phyloP scores from a whole-genome alignment of 768 basidiomycete genomes.

The Vararia minispora region DNA sequence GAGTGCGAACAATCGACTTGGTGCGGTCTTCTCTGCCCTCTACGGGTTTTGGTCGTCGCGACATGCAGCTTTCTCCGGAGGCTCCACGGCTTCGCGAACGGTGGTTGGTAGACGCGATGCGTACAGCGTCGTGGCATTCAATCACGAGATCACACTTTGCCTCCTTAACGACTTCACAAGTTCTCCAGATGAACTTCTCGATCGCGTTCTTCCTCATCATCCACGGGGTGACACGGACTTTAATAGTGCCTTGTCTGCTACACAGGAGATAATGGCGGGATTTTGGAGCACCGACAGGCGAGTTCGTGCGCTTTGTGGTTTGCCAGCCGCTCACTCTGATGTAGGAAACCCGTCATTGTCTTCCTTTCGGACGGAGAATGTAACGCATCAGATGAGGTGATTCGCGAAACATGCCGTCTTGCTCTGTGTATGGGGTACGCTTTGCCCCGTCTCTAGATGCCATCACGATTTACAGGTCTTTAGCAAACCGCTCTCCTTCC shows the following conservation, averaged over 20 bases:
- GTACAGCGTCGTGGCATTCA: slow-evolving; percentile 44
- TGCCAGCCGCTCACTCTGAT: slow-evolving; percentile 7
- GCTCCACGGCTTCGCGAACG: slow-evolving; percentile 13
- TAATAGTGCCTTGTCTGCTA: slow-evolving; percentile 25
- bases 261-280: slow-evolving; percentile 28
- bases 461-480: background rate
- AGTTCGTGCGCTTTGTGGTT: background rate
- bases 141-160: slow-evolving; percentile 13
- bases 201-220: slow-evolving; percentile 22
- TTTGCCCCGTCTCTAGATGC: background rate
- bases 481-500: slow-evolving; percentile 47
- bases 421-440: slow-evolving; percentile 34
- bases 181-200: slow-evolving; percentile 33
- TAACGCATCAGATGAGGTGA: slow-evolving; percentile 22
- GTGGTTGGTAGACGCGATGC: slow-evolving; percentile 32
- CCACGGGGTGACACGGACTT: slow-evolving; percentile 33
- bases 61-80: slow-evolving; percentile 26
- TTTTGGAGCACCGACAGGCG: slow-evolving; percentile 44
- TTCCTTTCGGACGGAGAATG: slow-evolving; percentile 51
- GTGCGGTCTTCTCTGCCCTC: slow-evolving; percentile 47
- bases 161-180: slow-evolving; percentile 37
- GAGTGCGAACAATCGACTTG: slow-evolving; percentile 36
- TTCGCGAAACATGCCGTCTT: slow-evolving; percentile 30
- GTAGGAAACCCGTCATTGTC: slow-evolving; percentile 41
- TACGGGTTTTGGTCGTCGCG: slow-evolving; percentile 47